Evolutionary conservation across 2,329 filamentous ascomycete genomes (phyloP).

Genomic region (Curvularia sp.): DNA sequence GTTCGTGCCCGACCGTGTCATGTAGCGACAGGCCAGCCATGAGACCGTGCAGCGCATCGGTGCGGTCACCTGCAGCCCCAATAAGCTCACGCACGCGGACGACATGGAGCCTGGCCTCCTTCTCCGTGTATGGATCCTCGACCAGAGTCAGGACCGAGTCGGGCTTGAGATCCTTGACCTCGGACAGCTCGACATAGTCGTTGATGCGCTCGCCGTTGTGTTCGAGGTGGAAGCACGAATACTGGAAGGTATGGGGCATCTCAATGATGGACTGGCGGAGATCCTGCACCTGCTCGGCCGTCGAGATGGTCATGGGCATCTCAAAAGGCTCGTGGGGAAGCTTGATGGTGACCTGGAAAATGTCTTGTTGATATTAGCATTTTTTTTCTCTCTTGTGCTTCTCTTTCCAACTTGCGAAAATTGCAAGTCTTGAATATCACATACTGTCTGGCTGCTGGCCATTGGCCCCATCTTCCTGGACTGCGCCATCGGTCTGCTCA

Average conservation of each 20-base stretch:
- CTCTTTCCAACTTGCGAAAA: not conserved
- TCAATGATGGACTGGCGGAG: slow-evolving; percentile 96
- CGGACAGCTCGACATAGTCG: slow-evolving; percentile 90
- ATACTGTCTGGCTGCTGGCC: slow-evolving; percentile 44
- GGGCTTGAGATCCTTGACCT: slow-evolving; percentile 78
- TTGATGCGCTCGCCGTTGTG: slow-evolving; percentile 88
- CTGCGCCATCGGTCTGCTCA: slow-evolving; percentile 18
- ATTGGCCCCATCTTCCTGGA: slow-evolving; percentile 34
- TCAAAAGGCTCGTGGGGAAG: slow-evolving; percentile 80
- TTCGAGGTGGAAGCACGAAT: slow-evolving; percentile 98
- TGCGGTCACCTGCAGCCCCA: slow-evolving; percentile 86
- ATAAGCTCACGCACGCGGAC: slow-evolving; percentile 91
- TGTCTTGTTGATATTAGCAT: slow-evolving; percentile 48
- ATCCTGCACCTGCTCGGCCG: slow-evolving; percentile 96
- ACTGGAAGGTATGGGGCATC: slow-evolving; percentile 89
- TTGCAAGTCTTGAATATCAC: slow-evolving; percentile 6
- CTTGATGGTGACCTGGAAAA: slow-evolving; percentile 77
- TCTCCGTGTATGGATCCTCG: slow-evolving; percentile 97
- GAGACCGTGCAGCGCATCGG: slow-evolving; percentile 85
- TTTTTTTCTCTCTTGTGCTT: not conserved
- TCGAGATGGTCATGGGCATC: slow-evolving; percentile 87
- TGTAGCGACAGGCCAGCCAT: slow-evolving; percentile 85
- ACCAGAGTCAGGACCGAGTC: slow-evolving; percentile 82
- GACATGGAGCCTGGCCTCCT: slow-evolving; percentile 94
- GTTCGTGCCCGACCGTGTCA: slow-evolving; percentile 70